phyloP scores from a whole-genome alignment of 345 rosid genomes.

The Conringia planisiliqua region DNA sequence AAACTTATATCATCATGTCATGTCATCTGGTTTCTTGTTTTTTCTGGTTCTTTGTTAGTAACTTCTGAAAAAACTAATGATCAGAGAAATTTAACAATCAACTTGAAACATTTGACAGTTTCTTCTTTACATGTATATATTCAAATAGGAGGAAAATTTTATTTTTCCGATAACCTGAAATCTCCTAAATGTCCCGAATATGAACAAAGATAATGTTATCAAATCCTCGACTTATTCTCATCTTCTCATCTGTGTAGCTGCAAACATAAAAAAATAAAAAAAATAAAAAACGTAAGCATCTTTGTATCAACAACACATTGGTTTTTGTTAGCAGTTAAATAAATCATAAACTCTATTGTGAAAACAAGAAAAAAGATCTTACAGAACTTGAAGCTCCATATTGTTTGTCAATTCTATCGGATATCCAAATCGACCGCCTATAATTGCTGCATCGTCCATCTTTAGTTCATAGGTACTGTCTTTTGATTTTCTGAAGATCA shows the following conservation, averaged over 20 bases:
- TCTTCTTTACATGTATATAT: conserved; percentile 9
- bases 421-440: conserved; percentile 71
- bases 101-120: conserved; percentile 17
- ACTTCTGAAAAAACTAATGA: background rate
- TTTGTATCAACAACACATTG: background rate
- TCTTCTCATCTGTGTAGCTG: conserved; percentile 71
- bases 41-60: conserved; percentile 20
- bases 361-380: conserved; percentile 35
- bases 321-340: background rate
- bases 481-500: conserved; percentile 50
- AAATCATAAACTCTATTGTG: background rate
- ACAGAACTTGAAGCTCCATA: conserved; percentile 59
- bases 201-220: conserved; percentile 66
- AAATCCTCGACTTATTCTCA: conserved; percentile 73
- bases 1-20: conserved; percentile 6
- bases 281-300: background rate
- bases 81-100: conserved; percentile 12
- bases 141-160: background rate
- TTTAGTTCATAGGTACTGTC: conserved; percentile 41
- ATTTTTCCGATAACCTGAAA: background rate
- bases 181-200: conserved; percentile 20
- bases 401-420: conserved; percentile 68
- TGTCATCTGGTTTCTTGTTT: conserved; percentile 20
- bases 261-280: conserved; percentile 4
- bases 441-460: conserved; percentile 87